Evolutionary conservation across 371 early-diverging fungal species (phyloP), one percentile per base, ranked within the genome.

Genomic region (Mortierella sp.): DNA sequence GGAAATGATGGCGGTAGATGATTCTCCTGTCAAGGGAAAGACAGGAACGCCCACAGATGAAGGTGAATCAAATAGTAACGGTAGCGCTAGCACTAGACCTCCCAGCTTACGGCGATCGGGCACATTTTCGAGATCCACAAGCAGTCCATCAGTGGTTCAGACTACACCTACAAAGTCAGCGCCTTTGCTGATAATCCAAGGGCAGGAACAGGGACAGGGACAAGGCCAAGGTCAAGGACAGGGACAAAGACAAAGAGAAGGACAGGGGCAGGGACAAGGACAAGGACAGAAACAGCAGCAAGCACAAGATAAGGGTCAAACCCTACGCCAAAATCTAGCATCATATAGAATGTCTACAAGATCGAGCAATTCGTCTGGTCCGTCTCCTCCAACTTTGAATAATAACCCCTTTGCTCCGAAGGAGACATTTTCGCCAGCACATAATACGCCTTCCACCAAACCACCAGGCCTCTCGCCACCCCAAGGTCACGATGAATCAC

Each of bases 121-220:
- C 23, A 55, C 70, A 7, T 62, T 76, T 35, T 55, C 61, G 4
- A 53, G 75, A 26, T 58, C 65, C 17, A 57, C 58, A 10, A 75
- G 75, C 43, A 75, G 75, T n/a, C 75, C 75, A 15, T 68, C 75
- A 3, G 28, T 75, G 15, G 74, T 74, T 10, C 74, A 74, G 37
- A 68, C 69, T 7, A 68, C 75, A 3, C 75, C 69, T 9, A 75
- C 75, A 6, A 75, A 64, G 56, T 15, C 49, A 35, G 13, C 28
- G 26, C 51, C 51, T 26, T 10, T 26, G 28, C 3, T 32, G 7
- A n/a, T 47, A 35, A 5, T n/a, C 45, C 45, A 43, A 19, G 19
- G 19, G 4, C 34, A 42, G 49, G 56, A 63, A 54, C 63, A 13
- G 32, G 17, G 32, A 10, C 65, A 51, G 7, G 43, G 40, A 28